These are phyloP conservation scores for Chionographis japonica DNA, from an alignment of 106 monocot species.

Conservation along the genomic window DNA sequence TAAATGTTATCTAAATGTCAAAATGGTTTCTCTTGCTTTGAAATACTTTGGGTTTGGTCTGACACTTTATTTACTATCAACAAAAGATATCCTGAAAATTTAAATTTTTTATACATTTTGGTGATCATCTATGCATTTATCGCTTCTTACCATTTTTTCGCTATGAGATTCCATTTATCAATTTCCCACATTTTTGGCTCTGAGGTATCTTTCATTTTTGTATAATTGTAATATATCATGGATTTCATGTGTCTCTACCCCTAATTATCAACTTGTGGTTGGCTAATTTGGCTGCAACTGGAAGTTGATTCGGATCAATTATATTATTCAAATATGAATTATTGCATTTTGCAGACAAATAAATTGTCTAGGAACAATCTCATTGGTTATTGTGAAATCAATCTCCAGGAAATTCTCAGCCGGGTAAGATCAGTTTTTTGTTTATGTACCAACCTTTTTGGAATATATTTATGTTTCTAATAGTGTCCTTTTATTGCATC, in stretches of 20 bases:
- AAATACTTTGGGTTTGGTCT: neutral
- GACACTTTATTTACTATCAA: too few species aligned
- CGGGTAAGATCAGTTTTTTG: conserved; percentile 32
- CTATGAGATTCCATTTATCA: neutral
- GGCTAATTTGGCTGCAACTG: too few species aligned
- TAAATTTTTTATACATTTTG: neutral
- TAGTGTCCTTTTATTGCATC: too few species aligned
- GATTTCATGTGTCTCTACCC: too few species aligned
- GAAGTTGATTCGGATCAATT: too few species aligned
- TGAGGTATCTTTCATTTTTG: too few species aligned
- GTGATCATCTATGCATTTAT: neutral
- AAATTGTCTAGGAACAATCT: conserved; percentile 78
- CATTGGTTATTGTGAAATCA: conserved; percentile 88
- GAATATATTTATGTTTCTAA: too few species aligned
- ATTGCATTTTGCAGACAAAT: conserved; percentile 73
- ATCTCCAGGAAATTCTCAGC: conserved; percentile 70
- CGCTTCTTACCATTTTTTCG: neutral
- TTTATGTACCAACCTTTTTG: neutral
- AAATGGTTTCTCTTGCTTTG: neutral
- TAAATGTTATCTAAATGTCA: neutral
- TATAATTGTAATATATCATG: too few species aligned
- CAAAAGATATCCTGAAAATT: neutral
- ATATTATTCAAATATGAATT: neutral
- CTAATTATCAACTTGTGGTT: too few species aligned
- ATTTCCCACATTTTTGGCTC: too few species aligned